Evolutionary conservation across 1,139 yeast genomes (phyloP).

Genomic region (Saccharomyces pastorianus): DNA sequence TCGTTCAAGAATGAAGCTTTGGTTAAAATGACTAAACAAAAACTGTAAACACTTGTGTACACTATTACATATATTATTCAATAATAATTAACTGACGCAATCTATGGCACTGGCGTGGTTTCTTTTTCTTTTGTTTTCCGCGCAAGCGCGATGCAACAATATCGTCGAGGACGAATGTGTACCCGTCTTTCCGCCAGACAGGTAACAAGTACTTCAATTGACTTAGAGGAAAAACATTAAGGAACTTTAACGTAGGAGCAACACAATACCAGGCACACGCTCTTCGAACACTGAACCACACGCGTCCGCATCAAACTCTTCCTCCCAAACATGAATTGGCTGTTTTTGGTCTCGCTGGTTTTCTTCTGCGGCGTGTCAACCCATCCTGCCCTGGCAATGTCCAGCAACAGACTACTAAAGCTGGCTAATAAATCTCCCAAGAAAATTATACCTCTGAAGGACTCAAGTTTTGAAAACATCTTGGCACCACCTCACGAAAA

Average conservation of each 20-base stretch:
- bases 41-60: not conserved
- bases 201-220: not conserved
- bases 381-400: constrained; percentile 13
- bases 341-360: constrained; percentile 2
- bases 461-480: constrained; percentile 49
- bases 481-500: constrained; percentile 54
- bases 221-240: not conserved
- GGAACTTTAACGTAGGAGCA: not conserved
- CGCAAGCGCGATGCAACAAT: not conserved
- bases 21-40: not conserved
- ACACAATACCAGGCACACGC: not conserved
- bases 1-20: not conserved
- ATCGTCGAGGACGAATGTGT: not conserved
- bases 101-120: not conserved
- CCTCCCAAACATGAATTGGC: not conserved
- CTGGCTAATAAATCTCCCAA: constrained; percentile 18
- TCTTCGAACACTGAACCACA: not conserved
- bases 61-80: not conserved
- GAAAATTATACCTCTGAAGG: constrained; percentile 47
- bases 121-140: not conserved
- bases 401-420: constrained; percentile 21
- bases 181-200: not conserved
- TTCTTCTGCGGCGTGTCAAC: not conserved
- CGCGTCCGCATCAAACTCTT: not conserved
- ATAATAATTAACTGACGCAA: not conserved